Percentiles rank a stretch among this genome's conserved stretches.
Conservation (phyloP, 1,284 basidiomycete species). For the Ustilago lituana region DNA sequence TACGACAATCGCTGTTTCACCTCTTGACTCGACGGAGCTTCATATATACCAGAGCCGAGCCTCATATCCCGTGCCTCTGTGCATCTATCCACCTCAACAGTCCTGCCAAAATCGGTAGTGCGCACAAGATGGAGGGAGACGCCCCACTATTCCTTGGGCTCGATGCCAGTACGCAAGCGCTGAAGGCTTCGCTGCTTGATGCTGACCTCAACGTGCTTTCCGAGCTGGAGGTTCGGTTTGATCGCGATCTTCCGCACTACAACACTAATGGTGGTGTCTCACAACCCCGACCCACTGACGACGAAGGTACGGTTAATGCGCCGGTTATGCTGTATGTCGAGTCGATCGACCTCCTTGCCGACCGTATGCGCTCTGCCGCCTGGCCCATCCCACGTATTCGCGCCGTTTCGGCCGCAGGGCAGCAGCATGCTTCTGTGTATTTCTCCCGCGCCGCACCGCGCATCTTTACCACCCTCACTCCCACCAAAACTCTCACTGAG, state of each 20-base stretch:
- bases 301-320: conserved; percentile 73
- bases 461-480: conserved; percentile 73
- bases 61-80: too few species aligned
- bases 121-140: conserved; percentile 10
- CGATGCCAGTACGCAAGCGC: conserved; percentile 86
- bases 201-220: conserved; percentile 74
- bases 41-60: not conserved
- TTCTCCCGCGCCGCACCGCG: conserved; percentile 76
- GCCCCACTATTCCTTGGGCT: conserved; percentile 79
- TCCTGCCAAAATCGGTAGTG: too few species aligned
- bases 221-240: conserved; percentile 82
- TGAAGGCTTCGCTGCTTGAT: conserved; percentile 76
- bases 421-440: conserved; percentile 93
- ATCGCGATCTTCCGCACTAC: conserved; percentile 78
- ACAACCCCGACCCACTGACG: conserved; percentile 15
- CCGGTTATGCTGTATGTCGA: conserved; percentile 86
- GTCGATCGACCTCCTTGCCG: conserved; percentile 81
- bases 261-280: conserved; percentile 73
- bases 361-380: conserved; percentile 74
- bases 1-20: too few species aligned
- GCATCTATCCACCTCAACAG: too few species aligned
- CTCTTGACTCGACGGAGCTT: too few species aligned
- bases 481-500: conserved; percentile 70
- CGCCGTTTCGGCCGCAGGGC: conserved; percentile 79
- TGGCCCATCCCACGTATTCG: conserved; percentile 74